Percentiles rank a stretch among this genome's conserved stretches.
phyloP scores from a whole-genome alignment of 352 stramenopile species.

The Pilasporangium apinafurcum region DNA sequence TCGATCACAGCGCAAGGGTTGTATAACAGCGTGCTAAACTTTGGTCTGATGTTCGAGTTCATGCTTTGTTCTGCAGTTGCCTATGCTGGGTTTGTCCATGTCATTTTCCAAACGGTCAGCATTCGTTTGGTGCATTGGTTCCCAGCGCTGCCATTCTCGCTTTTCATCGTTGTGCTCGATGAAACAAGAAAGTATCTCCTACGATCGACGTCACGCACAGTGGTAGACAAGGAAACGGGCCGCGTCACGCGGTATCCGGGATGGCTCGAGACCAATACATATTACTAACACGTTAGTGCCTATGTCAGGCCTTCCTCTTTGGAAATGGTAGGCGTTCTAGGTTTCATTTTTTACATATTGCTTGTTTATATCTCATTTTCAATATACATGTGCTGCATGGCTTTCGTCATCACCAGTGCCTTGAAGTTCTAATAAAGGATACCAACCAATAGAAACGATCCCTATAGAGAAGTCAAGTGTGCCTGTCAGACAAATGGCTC shows the following conservation, averaged over 20 bases:
- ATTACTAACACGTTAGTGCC: constrained; percentile 57
- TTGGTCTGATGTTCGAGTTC: constrained; percentile 91
- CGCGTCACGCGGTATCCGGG: constrained; percentile 78
- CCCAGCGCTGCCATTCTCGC: constrained; percentile 81
- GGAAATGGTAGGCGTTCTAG: too few species aligned
- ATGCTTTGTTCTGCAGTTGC: constrained; percentile 78
- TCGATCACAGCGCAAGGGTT: constrained; percentile 89
- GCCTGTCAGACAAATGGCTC: too few species aligned
- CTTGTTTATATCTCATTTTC: too few species aligned
- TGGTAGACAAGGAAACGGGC: constrained; percentile 71
- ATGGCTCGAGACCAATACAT: constrained; percentile 88
- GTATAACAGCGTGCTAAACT: constrained; percentile 90
- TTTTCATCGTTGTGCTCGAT: constrained; percentile 88
- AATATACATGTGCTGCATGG: too few species aligned
- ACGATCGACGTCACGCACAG: constrained; percentile 65
- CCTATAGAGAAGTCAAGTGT: too few species aligned
- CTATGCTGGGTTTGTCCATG: constrained; percentile 83
- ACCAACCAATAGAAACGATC: too few species aligned
- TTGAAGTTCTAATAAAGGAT: too few species aligned
- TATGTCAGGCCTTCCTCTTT: too few species aligned
- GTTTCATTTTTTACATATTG: too few species aligned
- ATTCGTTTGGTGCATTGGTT: constrained; percentile 91
- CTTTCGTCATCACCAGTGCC: too few species aligned
- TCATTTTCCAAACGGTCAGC: constrained; percentile 77
- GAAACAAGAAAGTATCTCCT: constrained; percentile 90